A percentile compares a stretch with the other conserved stretches of the same genome.
phyloP scores from a whole-genome alignment of 495 filamentous ascomycete species.

The Baudoinia panamericana region DNA sequence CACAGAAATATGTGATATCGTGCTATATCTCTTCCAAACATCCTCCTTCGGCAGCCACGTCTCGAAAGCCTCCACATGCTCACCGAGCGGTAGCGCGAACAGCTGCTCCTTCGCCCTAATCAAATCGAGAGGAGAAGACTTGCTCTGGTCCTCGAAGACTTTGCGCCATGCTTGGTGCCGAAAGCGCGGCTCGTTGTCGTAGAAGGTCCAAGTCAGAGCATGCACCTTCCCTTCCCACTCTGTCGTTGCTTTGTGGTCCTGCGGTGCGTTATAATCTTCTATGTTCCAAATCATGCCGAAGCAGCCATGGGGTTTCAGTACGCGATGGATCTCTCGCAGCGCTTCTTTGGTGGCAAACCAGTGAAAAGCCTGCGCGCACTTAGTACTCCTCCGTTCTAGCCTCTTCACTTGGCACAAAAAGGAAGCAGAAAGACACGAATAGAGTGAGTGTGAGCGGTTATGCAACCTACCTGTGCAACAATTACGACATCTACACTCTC shows the following conservation, averaged over 20 bases:
- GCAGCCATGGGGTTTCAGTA: slow-evolving; percentile 37
- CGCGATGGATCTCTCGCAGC: slow-evolving; percentile 45
- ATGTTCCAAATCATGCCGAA: slow-evolving; percentile 46
- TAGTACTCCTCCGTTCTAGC: slow-evolving; percentile 6
- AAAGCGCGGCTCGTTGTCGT: slow-evolving; percentile 35
- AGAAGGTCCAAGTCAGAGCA: slow-evolving; percentile 20
- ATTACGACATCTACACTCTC: slow-evolving; percentile 50
- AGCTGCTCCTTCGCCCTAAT: slow-evolving; percentile 16
- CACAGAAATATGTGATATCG: slow-evolving; percentile 47
- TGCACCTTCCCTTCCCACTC: slow-evolving; percentile 18
- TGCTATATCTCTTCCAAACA: slow-evolving; percentile 43
- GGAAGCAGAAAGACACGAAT: background rate
- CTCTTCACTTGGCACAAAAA: background rate
- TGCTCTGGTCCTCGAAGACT: slow-evolving; percentile 23
- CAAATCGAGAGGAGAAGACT: slow-evolving; percentile 16
- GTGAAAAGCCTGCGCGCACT: slow-evolving; percentile 22
- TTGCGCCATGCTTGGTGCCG: slow-evolving; percentile 32
- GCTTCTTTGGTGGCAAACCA: slow-evolving; percentile 48
- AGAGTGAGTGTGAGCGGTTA: background rate
- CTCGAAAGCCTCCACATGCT: slow-evolving; percentile 15
- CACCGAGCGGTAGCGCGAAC: slow-evolving; percentile 20
- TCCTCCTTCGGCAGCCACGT: slow-evolving; percentile 31
- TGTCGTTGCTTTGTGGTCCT: slow-evolving; percentile 6
- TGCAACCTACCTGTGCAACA: slow-evolving; percentile 45
- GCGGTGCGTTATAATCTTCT: slow-evolving; percentile 20